These are phyloP conservation scores for Sporobolomyces pararoseus DNA, from an alignment of 768 basidiomycete species.

Conservation along the genomic window DNA sequence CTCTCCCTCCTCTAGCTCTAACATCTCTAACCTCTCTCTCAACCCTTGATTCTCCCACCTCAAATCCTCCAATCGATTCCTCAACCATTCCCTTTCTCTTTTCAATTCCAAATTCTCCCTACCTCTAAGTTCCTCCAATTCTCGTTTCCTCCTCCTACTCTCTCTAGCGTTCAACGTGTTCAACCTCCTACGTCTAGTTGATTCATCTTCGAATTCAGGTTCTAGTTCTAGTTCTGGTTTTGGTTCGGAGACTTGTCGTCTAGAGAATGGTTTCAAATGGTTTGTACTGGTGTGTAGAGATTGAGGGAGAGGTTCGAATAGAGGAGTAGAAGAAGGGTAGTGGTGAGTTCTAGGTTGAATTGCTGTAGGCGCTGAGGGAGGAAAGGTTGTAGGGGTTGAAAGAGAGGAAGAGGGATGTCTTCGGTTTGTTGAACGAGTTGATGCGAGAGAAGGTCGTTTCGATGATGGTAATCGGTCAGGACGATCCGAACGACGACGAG, in stretches of 20 bases:
- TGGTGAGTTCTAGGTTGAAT: too few relatives aligned
- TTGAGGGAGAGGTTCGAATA: constrained; percentile 32
- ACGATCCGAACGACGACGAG: too few relatives aligned
- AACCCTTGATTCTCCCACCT: not conserved
- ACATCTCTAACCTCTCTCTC: too few relatives aligned
- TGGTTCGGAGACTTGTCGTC: constrained; percentile 9
- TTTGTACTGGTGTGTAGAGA: too few relatives aligned
- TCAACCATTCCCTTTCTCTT: not conserved
- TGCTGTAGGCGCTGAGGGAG: too few relatives aligned
- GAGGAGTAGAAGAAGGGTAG: not conserved
- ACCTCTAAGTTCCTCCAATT: not conserved
- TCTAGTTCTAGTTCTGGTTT: not conserved
- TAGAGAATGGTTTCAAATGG: too few relatives aligned
- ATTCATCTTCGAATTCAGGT: not conserved
- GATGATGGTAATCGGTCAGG: too few relatives aligned
- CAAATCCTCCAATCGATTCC: not conserved
- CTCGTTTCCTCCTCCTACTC: constrained; percentile 15
- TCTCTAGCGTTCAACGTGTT: constrained; percentile 26
- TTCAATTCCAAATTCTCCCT: constrained; percentile 5
- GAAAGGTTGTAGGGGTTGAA: not conserved
- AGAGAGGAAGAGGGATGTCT: not conserved
- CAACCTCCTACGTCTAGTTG: not conserved
- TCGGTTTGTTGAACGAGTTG: constrained; percentile 1
- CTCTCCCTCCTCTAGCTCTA: too few relatives aligned
- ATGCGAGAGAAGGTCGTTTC: too few relatives aligned